phyloP scores from a whole-genome alignment of 306 rosid genomes.

The Lablab purpureus region DNA sequence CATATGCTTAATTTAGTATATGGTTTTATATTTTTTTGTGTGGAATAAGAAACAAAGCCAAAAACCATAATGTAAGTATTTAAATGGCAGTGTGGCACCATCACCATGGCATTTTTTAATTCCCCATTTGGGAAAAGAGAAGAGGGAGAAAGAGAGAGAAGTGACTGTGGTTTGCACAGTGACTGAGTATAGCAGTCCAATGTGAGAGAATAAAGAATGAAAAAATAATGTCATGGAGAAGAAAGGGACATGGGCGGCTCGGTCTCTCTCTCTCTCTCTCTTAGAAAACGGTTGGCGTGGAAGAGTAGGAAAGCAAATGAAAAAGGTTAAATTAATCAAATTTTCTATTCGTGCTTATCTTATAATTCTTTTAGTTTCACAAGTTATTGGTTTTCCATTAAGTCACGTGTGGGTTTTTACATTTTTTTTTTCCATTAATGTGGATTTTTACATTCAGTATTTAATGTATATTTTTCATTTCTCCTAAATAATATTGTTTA shows the following conservation, averaged over 20 bases:
- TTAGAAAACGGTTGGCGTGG: background rate
- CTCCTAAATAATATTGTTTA: no score
- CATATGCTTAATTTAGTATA: slow-evolving; percentile 48
- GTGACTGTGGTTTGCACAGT: slow-evolving; percentile 36
- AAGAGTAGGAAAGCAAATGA: background rate
- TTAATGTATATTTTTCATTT: no score
- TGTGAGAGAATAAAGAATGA: slow-evolving; percentile 38
- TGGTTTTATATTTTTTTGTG: background rate
- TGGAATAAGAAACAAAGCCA: slow-evolving; percentile 36
- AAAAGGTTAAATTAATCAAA: background rate
- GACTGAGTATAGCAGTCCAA: slow-evolving; percentile 49
- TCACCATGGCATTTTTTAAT: slow-evolving; percentile 36
- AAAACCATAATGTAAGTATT: slow-evolving; percentile 4
- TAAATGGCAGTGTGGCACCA: slow-evolving; percentile 45
- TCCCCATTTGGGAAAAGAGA: slow-evolving; percentile 31
- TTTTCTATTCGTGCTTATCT: background rate
- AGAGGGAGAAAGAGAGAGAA: slow-evolving; percentile 27
- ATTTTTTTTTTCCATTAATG: no score
- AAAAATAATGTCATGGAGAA: background rate
- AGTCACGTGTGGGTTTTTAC: background rate
- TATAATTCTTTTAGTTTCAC: background rate
- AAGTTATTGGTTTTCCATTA: background rate
- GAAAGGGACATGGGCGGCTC: slow-evolving; percentile 24
- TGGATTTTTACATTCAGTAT: no score
- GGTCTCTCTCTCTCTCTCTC: slow-evolving; percentile 29